Base-by-base conservation (phyloP, 352 stramenopile species). In the Phytophthora pistaciae region DNA sequence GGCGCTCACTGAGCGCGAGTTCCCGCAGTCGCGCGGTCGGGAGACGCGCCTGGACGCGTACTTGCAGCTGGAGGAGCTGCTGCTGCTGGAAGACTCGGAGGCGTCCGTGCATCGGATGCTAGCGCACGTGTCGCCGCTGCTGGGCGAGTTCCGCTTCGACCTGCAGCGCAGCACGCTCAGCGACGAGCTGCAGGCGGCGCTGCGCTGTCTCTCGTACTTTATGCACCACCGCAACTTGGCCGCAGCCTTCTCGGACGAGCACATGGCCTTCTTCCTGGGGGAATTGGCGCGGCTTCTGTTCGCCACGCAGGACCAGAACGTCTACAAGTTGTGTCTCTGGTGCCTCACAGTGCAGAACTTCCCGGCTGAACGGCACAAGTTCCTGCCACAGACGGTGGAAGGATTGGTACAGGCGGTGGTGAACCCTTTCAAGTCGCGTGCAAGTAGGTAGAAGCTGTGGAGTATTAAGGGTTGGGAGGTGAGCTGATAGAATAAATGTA, bases 251-350 rank as follows among this genome's bases (percentile, higher is more conserved):
- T 60, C 75, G 7, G 75, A 84, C 29, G 61, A 75, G 11, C 69
- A 85, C 46, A 29, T 88, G 54, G 69, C 75, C 20, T 66, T 64
- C 23, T 82, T 91, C 62, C 70, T 91, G 25, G 78, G 66, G 7
- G 78, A 91, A 60, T 62, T 92, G 21, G 72, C 86, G 59, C 79
- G 67, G 13, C 68, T 80, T 7, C 67, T 92, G 50, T 89, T 79
- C 66, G 77, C 84, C 21, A 91, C 86, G 21, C 66, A 80, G 44
- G 77, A 92, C 55, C 56, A 85, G 72, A 59, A 56, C 33, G 91
- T 83, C 20, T 94, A 92, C 74, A 91, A 91, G 70, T 46, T 91
- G 29, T 85, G 86, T 76, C 57, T 94, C 7, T 92, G 82, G 81
- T 88, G 83, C 49, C 74, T 94, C 4, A 79, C 74, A 3, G 83